Conservation (phyloP, 2,329 filamentous ascomycete species). For the Calonectria henricotiae region DNA sequence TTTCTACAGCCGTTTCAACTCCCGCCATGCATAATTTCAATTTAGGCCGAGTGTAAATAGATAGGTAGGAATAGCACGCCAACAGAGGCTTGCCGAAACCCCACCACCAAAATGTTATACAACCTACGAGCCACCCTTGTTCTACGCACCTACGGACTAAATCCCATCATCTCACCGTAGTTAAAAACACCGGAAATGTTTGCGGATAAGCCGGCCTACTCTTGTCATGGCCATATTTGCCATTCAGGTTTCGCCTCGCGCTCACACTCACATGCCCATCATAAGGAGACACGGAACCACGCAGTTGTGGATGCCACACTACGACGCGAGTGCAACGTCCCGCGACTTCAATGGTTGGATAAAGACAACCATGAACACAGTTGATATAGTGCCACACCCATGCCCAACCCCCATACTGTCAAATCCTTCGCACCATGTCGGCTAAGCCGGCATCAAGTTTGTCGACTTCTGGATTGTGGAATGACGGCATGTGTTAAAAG, state of each 20-base stretch:
- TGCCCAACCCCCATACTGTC: background rate
- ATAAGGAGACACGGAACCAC: background rate
- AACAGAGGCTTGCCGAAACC: too few relatives aligned
- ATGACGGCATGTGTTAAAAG: background rate
- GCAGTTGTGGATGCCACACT: background rate
- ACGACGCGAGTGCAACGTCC: background rate
- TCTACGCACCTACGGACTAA: too few relatives aligned
- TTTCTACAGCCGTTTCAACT: too few relatives aligned
- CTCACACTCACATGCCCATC: background rate
- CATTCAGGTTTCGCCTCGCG: background rate
- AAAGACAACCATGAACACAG: background rate
- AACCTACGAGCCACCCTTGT: too few relatives aligned
- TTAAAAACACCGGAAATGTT: too few relatives aligned
- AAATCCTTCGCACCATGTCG: background rate
- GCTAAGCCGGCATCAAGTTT: background rate
- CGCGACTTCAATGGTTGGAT: background rate
- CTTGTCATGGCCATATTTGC: background rate
- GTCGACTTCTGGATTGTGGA: background rate
- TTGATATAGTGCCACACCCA: background rate
- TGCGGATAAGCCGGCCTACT: too few relatives aligned
- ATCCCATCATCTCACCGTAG: too few relatives aligned
- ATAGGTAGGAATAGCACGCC: too few relatives aligned
- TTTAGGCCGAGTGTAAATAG: too few relatives aligned
- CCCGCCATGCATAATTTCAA: too few relatives aligned
- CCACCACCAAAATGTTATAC: too few relatives aligned